Percentiles rank a stretch among this genome's conserved stretches.
These are phyloP conservation scores for Pythium aristosporum DNA, from an alignment of 352 stramenopile genomes.

Conservation along the genomic window DNA sequence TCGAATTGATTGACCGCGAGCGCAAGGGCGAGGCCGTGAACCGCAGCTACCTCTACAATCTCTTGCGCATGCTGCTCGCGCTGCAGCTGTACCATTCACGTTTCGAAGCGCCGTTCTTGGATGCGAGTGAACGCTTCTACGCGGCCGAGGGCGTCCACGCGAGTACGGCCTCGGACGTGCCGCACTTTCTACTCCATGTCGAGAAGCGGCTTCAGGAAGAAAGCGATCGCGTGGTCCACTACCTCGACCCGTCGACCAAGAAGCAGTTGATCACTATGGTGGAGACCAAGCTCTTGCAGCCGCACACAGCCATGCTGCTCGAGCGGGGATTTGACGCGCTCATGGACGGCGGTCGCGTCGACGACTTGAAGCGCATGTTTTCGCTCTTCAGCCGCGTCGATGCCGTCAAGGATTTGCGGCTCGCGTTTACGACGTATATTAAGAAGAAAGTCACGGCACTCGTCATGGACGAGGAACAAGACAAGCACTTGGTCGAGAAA, in stretches of 20 bases:
- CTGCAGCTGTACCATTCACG: slow-evolving; percentile 82
- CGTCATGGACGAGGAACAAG: slow-evolving; percentile 77
- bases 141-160: slow-evolving; percentile 61
- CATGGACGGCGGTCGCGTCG: slow-evolving; percentile 78
- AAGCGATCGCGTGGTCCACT: slow-evolving; percentile 67
- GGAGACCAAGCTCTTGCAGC: slow-evolving; percentile 82
- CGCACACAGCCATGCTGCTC: slow-evolving; percentile 78
- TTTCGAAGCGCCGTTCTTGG: slow-evolving; percentile 88
- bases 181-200: slow-evolving; percentile 87
- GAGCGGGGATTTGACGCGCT: slow-evolving; percentile 86
- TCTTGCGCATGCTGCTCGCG: slow-evolving; percentile 83
- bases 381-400: slow-evolving; percentile 73
- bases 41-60: slow-evolving; percentile 74
- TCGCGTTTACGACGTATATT: slow-evolving; percentile 70
- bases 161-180: slow-evolving; percentile 64
- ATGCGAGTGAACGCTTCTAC: slow-evolving; percentile 88
- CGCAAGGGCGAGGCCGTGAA: slow-evolving; percentile 87
- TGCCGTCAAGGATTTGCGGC: slow-evolving; percentile 64
- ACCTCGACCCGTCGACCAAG: slow-evolving; percentile 72
- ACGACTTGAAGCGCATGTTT: slow-evolving; percentile 90
- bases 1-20: slow-evolving; percentile 88
- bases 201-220: slow-evolving; percentile 86
- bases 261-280: slow-evolving; percentile 71
- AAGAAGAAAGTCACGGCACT: slow-evolving; percentile 72
- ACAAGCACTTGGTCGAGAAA: slow-evolving; percentile 90